phyloP scores from a whole-genome alignment of 306 rosid species.

The Cajanus cajan region DNA sequence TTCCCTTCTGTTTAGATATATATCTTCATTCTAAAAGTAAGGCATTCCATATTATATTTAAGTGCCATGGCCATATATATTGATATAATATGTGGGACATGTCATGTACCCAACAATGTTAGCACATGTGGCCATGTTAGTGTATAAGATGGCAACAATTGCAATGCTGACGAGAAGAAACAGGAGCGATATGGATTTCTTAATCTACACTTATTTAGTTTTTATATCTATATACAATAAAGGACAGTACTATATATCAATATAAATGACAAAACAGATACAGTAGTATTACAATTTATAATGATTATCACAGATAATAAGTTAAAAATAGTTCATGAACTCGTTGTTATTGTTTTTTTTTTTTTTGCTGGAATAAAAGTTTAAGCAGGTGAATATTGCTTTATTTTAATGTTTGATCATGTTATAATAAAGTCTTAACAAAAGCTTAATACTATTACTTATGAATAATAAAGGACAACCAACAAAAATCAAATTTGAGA shows the following conservation, averaged over 20 bases:
- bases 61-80: neutral
- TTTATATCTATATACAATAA: neutral
- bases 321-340: neutral
- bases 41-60: neutral
- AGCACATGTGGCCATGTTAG: slow-evolving; percentile 9
- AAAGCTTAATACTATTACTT: neutral
- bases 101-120: neutral
- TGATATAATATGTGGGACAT: slow-evolving; percentile 14
- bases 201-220: neutral
- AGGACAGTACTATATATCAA: no score
- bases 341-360: neutral
- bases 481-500: neutral
- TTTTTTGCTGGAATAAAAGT: neutral
- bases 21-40: neutral
- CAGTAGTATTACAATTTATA: neutral
- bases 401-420: neutral
- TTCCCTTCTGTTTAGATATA: neutral
- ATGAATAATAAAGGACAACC: neutral
- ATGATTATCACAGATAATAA: slow-evolving; percentile 10
- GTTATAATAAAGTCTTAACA: neutral
- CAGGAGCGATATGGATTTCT: neutral
- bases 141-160: neutral
- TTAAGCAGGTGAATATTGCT: neutral
- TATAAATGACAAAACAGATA: neutral
- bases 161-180: neutral